Conservation (phyloP, 495 filamentous ascomycete genomes). For the Extremus antarcticus region DNA sequence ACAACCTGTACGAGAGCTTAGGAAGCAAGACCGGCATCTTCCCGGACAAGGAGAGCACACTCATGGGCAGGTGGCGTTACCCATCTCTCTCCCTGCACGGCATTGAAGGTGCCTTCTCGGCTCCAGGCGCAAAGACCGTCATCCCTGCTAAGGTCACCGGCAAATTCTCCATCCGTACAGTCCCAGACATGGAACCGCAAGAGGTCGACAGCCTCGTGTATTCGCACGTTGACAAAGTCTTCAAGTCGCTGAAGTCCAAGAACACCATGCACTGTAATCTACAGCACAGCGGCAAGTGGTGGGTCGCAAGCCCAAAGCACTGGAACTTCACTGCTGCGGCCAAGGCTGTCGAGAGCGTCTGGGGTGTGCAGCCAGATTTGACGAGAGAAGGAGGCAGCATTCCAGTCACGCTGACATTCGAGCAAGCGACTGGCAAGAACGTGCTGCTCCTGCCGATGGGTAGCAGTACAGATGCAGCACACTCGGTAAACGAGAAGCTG, state of each 20-base stretch:
- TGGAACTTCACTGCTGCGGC: slow-evolving; percentile 93
- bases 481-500: slow-evolving; percentile 97
- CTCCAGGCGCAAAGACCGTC: slow-evolving; percentile 91
- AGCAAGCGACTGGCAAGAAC: slow-evolving; percentile 98
- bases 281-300: slow-evolving; percentile 92
- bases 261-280: slow-evolving; percentile 73
- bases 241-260: slow-evolving; percentile 76
- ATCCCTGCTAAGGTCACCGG: slow-evolving; percentile 95
- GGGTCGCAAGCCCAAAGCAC: slow-evolving; percentile 92
- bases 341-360: slow-evolving; percentile 89
- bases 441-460: slow-evolving; percentile 94
- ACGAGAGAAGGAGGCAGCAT: slow-evolving; percentile 96
- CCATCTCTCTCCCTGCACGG: slow-evolving; percentile 95
- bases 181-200: slow-evolving; percentile 91
- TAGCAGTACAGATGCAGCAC: slow-evolving; percentile 88
- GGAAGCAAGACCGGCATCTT: slow-evolving; percentile 79
- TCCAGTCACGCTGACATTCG: slow-evolving; percentile 91
- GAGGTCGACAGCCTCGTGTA: slow-evolving; percentile 76
- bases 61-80: slow-evolving; percentile 90
- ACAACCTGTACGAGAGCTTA: slow-evolving; percentile 80
- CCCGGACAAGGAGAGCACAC: slow-evolving; percentile 70
- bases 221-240: slow-evolving; percentile 65
- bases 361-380: slow-evolving; percentile 84
- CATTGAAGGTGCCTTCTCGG: slow-evolving; percentile 89
- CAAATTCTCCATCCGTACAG: slow-evolving; percentile 96